Conservation (phyloP, 192 early-diverging fungal genomes). For the Bifiguratus adelaidae region DNA sequence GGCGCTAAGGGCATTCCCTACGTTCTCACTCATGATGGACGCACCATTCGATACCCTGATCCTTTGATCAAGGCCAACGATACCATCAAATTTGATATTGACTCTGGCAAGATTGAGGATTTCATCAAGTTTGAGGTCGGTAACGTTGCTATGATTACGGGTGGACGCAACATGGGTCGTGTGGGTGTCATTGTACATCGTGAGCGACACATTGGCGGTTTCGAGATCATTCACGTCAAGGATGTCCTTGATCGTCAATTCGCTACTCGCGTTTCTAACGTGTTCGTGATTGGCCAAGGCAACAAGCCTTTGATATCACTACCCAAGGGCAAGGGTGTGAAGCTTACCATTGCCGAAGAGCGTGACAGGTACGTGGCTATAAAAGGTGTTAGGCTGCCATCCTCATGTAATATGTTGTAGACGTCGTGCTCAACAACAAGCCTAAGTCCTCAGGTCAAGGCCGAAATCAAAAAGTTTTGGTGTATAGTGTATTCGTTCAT, state of each 20-base stretch:
- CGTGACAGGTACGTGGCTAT: constrained; percentile 85
- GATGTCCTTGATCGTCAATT: constrained; percentile 91
- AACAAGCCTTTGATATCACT: constrained; percentile 94
- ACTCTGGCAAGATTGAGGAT: constrained; percentile 84
- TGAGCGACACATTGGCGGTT: constrained; percentile 95
- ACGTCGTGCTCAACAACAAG: too few species aligned
- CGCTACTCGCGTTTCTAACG: constrained; percentile 96
- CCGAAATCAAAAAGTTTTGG: too few species aligned
- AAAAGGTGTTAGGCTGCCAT: too few species aligned
- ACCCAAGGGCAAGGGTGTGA: constrained; percentile 98
- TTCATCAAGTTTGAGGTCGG: constrained; percentile 97
- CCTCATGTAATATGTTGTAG: too few species aligned
- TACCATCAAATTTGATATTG: constrained; percentile 94
- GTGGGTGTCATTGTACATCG: constrained; percentile 93
- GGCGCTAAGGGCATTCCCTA: constrained; percentile 94
- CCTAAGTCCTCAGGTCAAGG: too few species aligned
- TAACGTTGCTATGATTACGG: constrained; percentile 94
- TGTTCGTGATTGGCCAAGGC: constrained; percentile 78
- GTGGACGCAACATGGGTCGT: constrained; percentile 98
- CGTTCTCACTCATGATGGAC: constrained; percentile 97
- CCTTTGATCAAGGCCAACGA: constrained; percentile 99
- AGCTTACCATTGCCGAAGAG: constrained; percentile 99
- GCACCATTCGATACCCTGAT: constrained; percentile 99
- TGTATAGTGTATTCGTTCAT: too few species aligned
- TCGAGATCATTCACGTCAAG: constrained; percentile 99